Percentiles rank a stretch among this genome's conserved stretches.
These are phyloP conservation scores for Magnaporthales sp. DNA, from an alignment of 2,329 filamentous ascomycete genomes.

Conservation along the genomic window DNA sequence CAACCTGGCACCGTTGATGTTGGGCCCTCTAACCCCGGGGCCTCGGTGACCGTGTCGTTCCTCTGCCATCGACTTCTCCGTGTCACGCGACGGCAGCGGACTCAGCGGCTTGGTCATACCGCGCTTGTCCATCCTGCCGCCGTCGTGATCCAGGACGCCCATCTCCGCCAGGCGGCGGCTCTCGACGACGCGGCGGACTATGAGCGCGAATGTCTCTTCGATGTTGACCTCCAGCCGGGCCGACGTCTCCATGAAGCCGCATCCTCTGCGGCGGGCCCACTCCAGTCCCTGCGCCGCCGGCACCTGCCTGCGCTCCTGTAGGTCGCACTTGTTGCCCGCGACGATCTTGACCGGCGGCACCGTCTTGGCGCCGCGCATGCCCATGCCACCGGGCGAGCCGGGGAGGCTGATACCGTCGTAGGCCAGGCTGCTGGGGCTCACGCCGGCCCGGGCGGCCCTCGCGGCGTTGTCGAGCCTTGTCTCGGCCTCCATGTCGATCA, in stretches of 20 bases:
- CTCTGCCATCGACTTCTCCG: constrained; percentile 29
- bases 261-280: constrained; percentile 64
- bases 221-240: constrained; percentile 80
- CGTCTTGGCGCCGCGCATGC: constrained; percentile 34
- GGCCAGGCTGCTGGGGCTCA: constrained; percentile 17
- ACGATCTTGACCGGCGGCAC: constrained; percentile 73
- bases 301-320: constrained; percentile 61
- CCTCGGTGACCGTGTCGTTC: constrained; percentile 17
- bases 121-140: constrained; percentile 34
- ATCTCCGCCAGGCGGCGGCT: constrained; percentile 40
- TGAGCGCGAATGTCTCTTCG: constrained; percentile 75
- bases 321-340: constrained; percentile 79
- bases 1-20: constrained; percentile 31
- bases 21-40: constrained; percentile 34
- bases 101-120: constrained; percentile 51
- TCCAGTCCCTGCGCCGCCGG: constrained; percentile 63
- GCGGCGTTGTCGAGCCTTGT: constrained; percentile 54
- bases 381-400: constrained; percentile 14
- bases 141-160: constrained; percentile 30
- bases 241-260: constrained; percentile 86
- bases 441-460: constrained; percentile 35
- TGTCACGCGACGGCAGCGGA: constrained; percentile 33
- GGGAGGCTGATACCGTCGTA: constrained; percentile 18
- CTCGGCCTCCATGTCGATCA: constrained; percentile 78
- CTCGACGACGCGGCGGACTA: constrained; percentile 54